Evolutionary conservation across 1,284 basidiomycete species (phyloP).

Genomic region (Phellinidium pouzarii): DNA sequence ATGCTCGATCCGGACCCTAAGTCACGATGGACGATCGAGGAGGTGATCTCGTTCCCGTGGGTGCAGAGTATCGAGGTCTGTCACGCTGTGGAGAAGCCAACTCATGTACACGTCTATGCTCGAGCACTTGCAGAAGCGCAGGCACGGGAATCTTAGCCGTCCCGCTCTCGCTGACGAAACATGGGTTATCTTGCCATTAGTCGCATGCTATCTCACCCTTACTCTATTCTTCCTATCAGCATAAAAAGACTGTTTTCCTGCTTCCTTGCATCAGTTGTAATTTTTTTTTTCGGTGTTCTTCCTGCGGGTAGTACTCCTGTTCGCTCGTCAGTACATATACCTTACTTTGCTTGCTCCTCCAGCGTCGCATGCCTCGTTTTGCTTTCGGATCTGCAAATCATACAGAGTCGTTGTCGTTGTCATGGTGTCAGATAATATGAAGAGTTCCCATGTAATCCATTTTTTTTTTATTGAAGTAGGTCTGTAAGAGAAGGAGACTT

Average conservation of each 20-base stretch:
- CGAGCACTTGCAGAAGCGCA: slow-evolving; percentile 39
- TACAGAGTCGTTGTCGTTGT: slow-evolving; percentile 5
- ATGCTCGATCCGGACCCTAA: slow-evolving; percentile 97
- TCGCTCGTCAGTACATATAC: not conserved
- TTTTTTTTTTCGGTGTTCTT: not conserved
- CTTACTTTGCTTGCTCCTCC: not conserved
- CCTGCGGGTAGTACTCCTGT: not conserved
- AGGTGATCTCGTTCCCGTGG: slow-evolving; percentile 82
- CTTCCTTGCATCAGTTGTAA: not conserved
- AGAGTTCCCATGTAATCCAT: slow-evolving; percentile 11
- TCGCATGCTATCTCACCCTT: not conserved
- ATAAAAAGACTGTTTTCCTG: not conserved
- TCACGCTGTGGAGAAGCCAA: slow-evolving; percentile 49
- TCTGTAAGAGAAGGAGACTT: not conserved
- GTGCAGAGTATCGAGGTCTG: slow-evolving; percentile 74
- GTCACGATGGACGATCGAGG: slow-evolving; percentile 73
- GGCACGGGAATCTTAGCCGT: slow-evolving; percentile 18
- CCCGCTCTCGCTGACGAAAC: not conserved
- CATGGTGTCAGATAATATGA: slow-evolving; percentile 9
- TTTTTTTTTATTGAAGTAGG: not conserved
- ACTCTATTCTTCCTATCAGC: not conserved
- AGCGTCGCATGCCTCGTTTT: slow-evolving; percentile 9
- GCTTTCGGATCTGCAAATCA: slow-evolving; percentile 6
- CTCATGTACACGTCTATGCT: slow-evolving; percentile 63
- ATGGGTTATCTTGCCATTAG: not conserved